phyloP scores from a whole-genome alignment of 202 grass and related monocot genomes.

The Zoysia matrella region DNA sequence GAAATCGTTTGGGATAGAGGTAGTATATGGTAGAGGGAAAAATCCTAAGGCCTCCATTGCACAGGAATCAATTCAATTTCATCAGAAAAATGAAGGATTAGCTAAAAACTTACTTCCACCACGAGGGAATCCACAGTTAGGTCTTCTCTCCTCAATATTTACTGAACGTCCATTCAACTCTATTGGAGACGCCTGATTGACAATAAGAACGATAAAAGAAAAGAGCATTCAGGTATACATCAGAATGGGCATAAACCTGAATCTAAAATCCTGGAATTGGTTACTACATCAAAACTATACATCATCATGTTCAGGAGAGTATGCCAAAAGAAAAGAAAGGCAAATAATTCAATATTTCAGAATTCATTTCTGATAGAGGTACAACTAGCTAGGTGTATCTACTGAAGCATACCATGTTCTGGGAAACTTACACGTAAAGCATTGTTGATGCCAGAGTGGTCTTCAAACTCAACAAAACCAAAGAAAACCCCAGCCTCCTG shows the following conservation, averaged over 20 bases:
- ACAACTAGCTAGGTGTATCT: neutral
- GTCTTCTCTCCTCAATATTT: constrained; percentile 79
- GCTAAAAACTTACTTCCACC: constrained; percentile 66
- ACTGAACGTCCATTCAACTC: constrained; percentile 78
- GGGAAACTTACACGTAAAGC: constrained; percentile 66
- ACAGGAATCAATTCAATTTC: no score
- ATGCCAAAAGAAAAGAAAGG: constrained; percentile 1
- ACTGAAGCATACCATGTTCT: constrained; percentile 11
- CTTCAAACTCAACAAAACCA: constrained; percentile 89
- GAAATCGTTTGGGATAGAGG: neutral
- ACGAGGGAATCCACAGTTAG: constrained; percentile 54
- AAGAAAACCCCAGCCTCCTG: constrained; percentile 91
- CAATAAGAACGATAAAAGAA: constrained; percentile 31
- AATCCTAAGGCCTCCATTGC: neutral
- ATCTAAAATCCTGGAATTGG: neutral
- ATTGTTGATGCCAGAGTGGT: constrained; percentile 70
- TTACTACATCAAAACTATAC: neutral
- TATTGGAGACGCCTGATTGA: constrained; percentile 80
- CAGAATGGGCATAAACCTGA: neutral
- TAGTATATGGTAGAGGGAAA: neutral
- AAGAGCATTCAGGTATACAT: constrained; percentile 22
- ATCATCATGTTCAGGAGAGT: neutral
- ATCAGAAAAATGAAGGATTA: no score
- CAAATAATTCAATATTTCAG: constrained; percentile 4
- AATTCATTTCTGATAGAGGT: neutral